A percentile compares a stretch with the other conserved stretches of the same genome.
Evolutionary conservation across 2,329 filamentous ascomycete genomes (phyloP).

Genomic region (Beauveria bassiana): DNA sequence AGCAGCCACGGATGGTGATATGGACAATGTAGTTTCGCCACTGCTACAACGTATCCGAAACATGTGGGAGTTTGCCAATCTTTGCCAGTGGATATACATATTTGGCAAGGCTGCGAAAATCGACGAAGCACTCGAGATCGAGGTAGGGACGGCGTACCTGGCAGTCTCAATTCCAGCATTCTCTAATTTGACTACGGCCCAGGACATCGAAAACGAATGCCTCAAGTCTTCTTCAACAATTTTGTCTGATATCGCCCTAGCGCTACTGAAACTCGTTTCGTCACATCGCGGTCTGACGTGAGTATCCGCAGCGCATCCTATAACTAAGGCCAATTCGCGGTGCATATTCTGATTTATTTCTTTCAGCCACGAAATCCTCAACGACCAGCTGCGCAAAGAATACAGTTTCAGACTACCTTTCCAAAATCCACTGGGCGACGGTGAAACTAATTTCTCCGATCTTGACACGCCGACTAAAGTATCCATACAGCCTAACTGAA

Average conservation of each 20-base stretch:
- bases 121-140: slow-evolving; percentile 79
- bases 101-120: slow-evolving; percentile 89
- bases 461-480: slow-evolving; percentile 80
- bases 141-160: slow-evolving; percentile 48
- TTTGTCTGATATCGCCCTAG: slow-evolving; percentile 74
- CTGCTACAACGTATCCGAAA: slow-evolving; percentile 66
- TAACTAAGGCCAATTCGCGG: too few relatives aligned
- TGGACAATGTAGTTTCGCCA: slow-evolving; percentile 16
- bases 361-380: slow-evolving; percentile 73
- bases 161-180: not conserved
- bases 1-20: not conserved
- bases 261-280: slow-evolving; percentile 85
- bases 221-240: slow-evolving; percentile 69
- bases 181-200: slow-evolving; percentile 2
- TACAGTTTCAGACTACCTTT: slow-evolving; percentile 73
- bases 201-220: slow-evolving; percentile 88
- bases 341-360: not conserved
- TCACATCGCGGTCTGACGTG: slow-evolving; percentile 90
- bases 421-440: slow-evolving; percentile 77
- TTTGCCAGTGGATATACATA: slow-evolving; percentile 87
- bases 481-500: slow-evolving; percentile 12
- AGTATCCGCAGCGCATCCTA: slow-evolving; percentile 26
- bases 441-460: slow-evolving; percentile 67
- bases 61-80: slow-evolving; percentile 91
- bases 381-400: slow-evolving; percentile 86